Evolutionary conservation across 352 stramenopile species (phyloP).

Genomic region (Phytophthora tentaculata): DNA sequence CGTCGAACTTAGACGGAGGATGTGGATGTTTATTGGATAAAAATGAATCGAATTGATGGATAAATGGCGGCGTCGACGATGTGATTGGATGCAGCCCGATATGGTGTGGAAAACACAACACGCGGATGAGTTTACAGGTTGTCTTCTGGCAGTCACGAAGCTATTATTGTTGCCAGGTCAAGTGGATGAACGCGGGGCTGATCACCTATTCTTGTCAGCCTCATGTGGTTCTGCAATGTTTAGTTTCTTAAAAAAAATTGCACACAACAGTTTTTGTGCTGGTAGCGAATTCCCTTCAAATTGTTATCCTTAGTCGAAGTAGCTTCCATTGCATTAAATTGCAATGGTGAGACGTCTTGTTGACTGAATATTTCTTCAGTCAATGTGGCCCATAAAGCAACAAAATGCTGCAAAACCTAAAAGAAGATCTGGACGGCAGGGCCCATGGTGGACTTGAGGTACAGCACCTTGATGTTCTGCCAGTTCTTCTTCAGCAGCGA

Average conservation of each 20-base stretch:
- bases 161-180: no score
- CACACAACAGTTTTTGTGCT: background rate
- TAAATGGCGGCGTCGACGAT: constrained; percentile 18
- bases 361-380: background rate
- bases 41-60: background rate
- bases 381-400: constrained; percentile 6
- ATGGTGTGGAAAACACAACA: constrained; percentile 16
- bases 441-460: constrained; percentile 99
- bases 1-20: constrained; percentile 14
- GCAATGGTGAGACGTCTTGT: constrained; percentile 42
- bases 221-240: no score
- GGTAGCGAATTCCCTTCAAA: constrained; percentile 44
- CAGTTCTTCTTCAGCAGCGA: constrained; percentile 99
- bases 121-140: background rate
- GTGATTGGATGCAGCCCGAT: constrained; percentile 31
- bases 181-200: no score
- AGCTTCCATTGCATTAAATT: constrained; percentile 38
- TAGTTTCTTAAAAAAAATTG: no score
- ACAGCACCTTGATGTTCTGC: constrained; percentile 99
- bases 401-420: constrained; percentile 68
- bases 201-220: no score
- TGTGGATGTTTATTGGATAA: constrained; percentile 9
- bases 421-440: constrained; percentile 99
- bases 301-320: constrained; percentile 49
- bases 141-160: no score